Conservation (phyloP, 169 alveolate species). For the Theileria annulata region DNA sequence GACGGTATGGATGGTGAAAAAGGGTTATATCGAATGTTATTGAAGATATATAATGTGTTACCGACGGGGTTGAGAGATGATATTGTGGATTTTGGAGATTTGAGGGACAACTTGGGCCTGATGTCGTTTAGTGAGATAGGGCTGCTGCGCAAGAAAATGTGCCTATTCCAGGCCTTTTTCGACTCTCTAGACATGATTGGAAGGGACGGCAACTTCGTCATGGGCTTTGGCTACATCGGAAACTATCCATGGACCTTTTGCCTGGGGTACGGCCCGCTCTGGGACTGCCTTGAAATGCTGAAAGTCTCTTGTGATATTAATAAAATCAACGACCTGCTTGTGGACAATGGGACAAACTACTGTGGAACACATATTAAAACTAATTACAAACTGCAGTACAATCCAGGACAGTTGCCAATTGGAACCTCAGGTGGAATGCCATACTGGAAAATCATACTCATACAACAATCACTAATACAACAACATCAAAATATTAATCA, state of each 20-base stretch:
- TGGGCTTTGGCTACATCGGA: conserved; percentile 85
- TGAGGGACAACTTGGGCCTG: conserved; percentile 37
- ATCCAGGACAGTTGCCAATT: conserved; percentile 50
- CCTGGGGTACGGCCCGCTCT: conserved; percentile 77
- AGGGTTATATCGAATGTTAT: conserved; percentile 23
- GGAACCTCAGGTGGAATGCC: conserved; percentile 65
- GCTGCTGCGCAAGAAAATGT: conserved; percentile 57
- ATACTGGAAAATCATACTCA: conserved; percentile 43
- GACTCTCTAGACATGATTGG: conserved; percentile 83
- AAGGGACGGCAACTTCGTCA: conserved; percentile 81
- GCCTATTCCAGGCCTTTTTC: conserved; percentile 63
- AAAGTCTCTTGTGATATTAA: conserved; percentile 35
- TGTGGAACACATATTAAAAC: conserved; percentile 41
- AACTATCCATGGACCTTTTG: conserved; percentile 62
- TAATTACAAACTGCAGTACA: conserved; percentile 28
- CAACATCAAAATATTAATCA: neutral
- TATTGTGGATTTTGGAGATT: conserved; percentile 45
- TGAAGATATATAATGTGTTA: conserved; percentile 23
- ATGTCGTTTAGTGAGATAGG: conserved; percentile 54
- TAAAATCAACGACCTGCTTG: conserved; percentile 35
- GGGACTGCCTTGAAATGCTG: conserved; percentile 65
- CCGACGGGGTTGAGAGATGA: conserved; percentile 30
- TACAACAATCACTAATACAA: conserved; percentile 43
- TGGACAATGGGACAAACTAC: conserved; percentile 59
- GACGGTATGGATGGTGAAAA: neutral